Percentiles rank a stretch among this genome's conserved stretches.
Conservation (phyloP, 805 yeast genomes). For the Danielia oregonensis region DNA sequence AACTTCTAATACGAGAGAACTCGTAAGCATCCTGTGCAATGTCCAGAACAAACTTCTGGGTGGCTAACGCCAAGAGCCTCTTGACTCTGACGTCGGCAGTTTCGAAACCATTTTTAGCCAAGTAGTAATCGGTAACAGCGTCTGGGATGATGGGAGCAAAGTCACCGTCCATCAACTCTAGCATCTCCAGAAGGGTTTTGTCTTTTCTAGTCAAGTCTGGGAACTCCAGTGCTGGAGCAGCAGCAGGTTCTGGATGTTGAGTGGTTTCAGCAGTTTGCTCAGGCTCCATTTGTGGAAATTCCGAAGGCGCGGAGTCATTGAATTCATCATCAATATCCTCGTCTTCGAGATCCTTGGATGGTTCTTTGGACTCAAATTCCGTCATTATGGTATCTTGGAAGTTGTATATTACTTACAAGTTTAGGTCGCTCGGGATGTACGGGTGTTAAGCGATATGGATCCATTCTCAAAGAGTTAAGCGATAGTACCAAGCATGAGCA, state of each 20-base stretch:
- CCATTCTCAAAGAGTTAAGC: not conserved
- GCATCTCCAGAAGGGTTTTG: constrained; percentile 76
- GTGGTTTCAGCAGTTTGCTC: not conserved
- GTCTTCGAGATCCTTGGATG: constrained; percentile 2
- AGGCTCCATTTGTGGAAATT: constrained; percentile 1
- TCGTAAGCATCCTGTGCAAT: constrained; percentile 97
- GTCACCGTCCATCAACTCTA: constrained; percentile 82
- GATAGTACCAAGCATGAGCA: not conserved
- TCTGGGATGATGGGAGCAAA: constrained; percentile 96
- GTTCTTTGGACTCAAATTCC: not conserved
- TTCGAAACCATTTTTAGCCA: constrained; percentile 80
- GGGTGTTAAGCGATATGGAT: constrained; percentile 1
- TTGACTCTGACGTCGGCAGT: constrained; percentile 71
- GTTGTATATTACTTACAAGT: not conserved
- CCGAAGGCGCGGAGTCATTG: constrained; percentile 15
- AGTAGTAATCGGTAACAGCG: constrained; percentile 89
- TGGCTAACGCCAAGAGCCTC: constrained; percentile 85
- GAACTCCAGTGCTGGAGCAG: constrained; percentile 30
- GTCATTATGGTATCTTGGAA: not conserved
- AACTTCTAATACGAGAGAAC: constrained; percentile 86
- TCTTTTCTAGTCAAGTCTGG: constrained; percentile 76
- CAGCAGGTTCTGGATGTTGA: no score
- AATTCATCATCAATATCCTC: constrained; percentile 24
- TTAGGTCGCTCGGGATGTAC: not conserved
- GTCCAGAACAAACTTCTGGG: constrained; percentile 92